Evolutionary conservation across 768 basidiomycete species (phyloP).

Genomic region (Rubroboletus pulcherrimus): DNA sequence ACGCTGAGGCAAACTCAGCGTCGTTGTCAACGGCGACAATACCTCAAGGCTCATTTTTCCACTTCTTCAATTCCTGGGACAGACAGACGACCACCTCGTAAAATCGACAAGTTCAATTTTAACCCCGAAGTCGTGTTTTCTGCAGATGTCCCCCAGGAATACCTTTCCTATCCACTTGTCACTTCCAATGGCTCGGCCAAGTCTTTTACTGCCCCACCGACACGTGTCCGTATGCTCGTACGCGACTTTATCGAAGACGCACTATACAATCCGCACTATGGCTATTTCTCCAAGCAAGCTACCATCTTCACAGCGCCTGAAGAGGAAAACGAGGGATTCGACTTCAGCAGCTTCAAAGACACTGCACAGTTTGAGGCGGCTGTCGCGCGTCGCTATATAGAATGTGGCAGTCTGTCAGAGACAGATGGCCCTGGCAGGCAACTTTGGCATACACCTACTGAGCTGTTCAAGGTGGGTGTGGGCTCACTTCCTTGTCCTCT

Average conservation of each 20-base stretch:
- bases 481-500: not conserved
- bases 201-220: constrained; percentile 55
- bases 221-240: constrained; percentile 85
- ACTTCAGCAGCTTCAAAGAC: constrained; percentile 67
- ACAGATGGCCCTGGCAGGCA: constrained; percentile 75
- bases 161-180: constrained; percentile 52
- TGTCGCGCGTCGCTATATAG: constrained; percentile 72
- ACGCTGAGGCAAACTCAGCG: constrained; percentile 15
- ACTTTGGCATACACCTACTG: constrained; percentile 98
- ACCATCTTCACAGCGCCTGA: constrained; percentile 73
- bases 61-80: constrained; percentile 17
- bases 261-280: constrained; percentile 95
- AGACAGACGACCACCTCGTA: constrained; percentile 11
- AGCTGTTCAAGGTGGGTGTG: constrained; percentile 81
- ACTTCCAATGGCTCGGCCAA: constrained; percentile 67
- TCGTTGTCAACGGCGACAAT: constrained; percentile 21
- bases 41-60: constrained; percentile 23
- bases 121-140: constrained; percentile 59
- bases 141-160: constrained; percentile 40
- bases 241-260: constrained; percentile 97
- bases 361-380: constrained; percentile 75
- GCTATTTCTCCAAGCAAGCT: constrained; percentile 93
- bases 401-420: constrained; percentile 58
- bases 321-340: constrained; percentile 45
- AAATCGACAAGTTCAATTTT: constrained; percentile 60